phyloP scores from a whole-genome alignment of 2,329 filamentous ascomycete genomes.

The Sporothrix sp. region DNA sequence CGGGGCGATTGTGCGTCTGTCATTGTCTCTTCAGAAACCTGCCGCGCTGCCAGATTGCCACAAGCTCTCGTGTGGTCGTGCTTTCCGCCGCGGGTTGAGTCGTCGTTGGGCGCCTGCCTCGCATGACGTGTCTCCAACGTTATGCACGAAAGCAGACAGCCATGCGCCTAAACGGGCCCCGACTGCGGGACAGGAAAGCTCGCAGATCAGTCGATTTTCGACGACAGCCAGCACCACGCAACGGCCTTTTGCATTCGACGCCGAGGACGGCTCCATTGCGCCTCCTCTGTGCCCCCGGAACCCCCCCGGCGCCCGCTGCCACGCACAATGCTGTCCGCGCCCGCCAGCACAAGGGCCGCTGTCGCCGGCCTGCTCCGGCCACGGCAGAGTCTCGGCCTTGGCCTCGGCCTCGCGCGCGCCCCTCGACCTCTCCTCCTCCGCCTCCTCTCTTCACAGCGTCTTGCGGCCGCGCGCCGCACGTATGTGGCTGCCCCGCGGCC shows the following conservation, averaged over 20 bases:
- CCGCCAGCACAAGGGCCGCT: constrained; percentile 9
- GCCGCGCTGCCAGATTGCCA: background rate
- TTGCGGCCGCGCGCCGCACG: constrained; percentile 26
- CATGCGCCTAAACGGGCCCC: constrained; percentile 3
- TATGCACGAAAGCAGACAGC: constrained; percentile 1
- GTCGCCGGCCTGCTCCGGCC: constrained; percentile 12
- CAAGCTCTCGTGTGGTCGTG: background rate
- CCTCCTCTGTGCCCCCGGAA: background rate
- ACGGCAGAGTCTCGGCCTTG: constrained; percentile 4
- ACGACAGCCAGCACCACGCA: background rate
- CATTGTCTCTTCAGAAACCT: background rate
- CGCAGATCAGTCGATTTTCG: constrained; percentile 9
- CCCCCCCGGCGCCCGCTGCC: background rate
- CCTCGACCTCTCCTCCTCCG: background rate
- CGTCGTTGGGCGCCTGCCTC: background rate
- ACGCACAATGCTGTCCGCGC: constrained; percentile 14
- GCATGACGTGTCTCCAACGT: constrained; percentile 5
- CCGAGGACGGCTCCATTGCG: background rate
- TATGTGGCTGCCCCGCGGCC: constrained; percentile 46
- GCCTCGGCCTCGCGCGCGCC: background rate
- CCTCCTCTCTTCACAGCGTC: background rate
- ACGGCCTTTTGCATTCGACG: background rate
- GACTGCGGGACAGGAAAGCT: background rate
- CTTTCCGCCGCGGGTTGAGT: background rate
- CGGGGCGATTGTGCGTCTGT: background rate